Evolutionary conservation across 208 protist species (phyloP).

Genomic region (Acanthamoeba castellanii): DNA sequence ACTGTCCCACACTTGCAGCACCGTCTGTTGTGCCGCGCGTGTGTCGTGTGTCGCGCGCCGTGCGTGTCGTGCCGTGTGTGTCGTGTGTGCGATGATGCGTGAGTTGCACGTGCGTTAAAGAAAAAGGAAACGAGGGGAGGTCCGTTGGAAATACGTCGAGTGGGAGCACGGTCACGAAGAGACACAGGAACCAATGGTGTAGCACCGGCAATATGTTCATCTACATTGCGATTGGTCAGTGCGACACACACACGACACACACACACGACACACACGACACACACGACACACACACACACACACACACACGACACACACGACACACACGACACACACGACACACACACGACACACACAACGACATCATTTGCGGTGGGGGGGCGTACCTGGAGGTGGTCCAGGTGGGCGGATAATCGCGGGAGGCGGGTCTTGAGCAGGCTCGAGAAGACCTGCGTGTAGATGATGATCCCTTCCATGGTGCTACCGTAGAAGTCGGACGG

Average conservation of each 20-base stretch:
- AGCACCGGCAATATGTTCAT: constrained; percentile 63
- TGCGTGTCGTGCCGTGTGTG: too few species aligned
- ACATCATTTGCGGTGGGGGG: too few species aligned
- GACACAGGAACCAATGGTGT: constrained; percentile 87
- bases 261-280: too few species aligned
- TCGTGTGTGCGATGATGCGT: not conserved
- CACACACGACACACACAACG: not conserved
- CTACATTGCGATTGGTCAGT: not conserved
- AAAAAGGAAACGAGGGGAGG: not conserved
- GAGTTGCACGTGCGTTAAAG: too few species aligned
- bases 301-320: too few species aligned
- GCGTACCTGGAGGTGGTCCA: constrained; percentile 1
- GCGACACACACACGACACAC: too few species aligned
- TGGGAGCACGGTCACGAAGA: constrained; percentile 87
- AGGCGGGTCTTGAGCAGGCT: not conserved
- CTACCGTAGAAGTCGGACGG: constrained; percentile 36
- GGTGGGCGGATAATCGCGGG: constrained; percentile 2
- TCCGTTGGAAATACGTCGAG: constrained; percentile 62
- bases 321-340: not conserved
- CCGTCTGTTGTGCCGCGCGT: constrained; percentile 73
- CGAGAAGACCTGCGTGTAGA: constrained; percentile 61
- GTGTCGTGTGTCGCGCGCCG: too few species aligned
- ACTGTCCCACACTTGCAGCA: constrained; percentile 86
- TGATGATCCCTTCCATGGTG: constrained; percentile 63
- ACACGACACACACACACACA: too few species aligned